Conservation (phyloP, 768 basidiomycete species). For the Collybia sordida region DNA sequence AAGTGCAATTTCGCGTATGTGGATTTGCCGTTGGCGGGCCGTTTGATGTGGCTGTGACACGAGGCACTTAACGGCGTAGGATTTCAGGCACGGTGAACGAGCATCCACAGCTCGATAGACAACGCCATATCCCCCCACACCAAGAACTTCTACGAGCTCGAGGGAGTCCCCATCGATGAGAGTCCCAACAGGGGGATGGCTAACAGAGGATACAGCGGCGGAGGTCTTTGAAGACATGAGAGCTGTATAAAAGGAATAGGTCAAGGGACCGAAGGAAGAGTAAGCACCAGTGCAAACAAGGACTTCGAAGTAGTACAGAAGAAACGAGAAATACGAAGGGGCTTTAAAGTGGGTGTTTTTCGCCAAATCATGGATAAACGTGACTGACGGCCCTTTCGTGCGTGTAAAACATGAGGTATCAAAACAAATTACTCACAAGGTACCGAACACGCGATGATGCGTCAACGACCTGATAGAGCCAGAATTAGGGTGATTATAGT, state of each 20-base stretch:
- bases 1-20: slow-evolving; percentile 86
- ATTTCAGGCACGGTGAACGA: slow-evolving; percentile 48
- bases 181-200: slow-evolving; percentile 69
- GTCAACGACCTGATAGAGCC: slow-evolving; percentile 22
- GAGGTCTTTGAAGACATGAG: slow-evolving; percentile 62
- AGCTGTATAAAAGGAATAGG: slow-evolving; percentile 17
- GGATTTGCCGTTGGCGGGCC: slow-evolving; percentile 70
- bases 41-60: slow-evolving; percentile 49
- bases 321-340: slow-evolving; percentile 21
- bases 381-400: slow-evolving; percentile 48
- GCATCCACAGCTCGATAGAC: slow-evolving; percentile 87
- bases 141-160: slow-evolving; percentile 84
- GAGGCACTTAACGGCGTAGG: slow-evolving; percentile 93
- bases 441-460: slow-evolving; percentile 40
- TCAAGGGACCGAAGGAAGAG: slow-evolving; percentile 23
- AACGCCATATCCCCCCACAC: slow-evolving; percentile 93
- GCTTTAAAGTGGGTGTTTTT: slow-evolving; percentile 18
- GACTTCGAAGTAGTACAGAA: slow-evolving; percentile 34
- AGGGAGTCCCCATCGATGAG: slow-evolving; percentile 82
- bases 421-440: slow-evolving; percentile 43
- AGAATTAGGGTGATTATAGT: slow-evolving; percentile 7
- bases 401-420: slow-evolving; percentile 83
- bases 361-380: slow-evolving; percentile 25
- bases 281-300: slow-evolving; percentile 48
- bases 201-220: slow-evolving; percentile 70